Percentiles rank a stretch among this genome's conserved stretches.
Conservation (phyloP, 257 asterid species). For the Rauvolfia tetraphylla region DNA sequence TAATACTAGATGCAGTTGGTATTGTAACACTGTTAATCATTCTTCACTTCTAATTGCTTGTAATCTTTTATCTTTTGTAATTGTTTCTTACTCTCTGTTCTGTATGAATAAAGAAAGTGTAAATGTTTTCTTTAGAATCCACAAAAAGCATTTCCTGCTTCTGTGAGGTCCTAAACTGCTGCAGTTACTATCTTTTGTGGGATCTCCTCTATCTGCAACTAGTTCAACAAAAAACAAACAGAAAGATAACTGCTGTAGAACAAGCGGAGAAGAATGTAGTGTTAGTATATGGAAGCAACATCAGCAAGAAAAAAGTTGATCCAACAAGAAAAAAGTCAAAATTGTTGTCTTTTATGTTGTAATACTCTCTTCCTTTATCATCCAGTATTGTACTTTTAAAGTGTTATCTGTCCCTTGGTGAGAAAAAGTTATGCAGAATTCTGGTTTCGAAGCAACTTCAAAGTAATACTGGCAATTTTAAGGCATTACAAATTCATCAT, state of each 20-base stretch:
- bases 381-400: not conserved
- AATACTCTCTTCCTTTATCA: no score
- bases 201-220: not conserved
- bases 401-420: not conserved
- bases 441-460: not conserved
- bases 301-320: no score
- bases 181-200: not conserved
- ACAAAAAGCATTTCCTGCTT: not conserved
- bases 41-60: not conserved
- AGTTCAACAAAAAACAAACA: not conserved
- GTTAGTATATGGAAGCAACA: no score
- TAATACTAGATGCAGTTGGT: not conserved
- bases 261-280: no score
- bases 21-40: not conserved
- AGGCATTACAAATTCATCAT: not conserved
- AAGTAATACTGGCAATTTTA: not conserved
- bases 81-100: not conserved
- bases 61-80: not conserved
- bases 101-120: not conserved
- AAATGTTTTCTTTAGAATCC: not conserved
- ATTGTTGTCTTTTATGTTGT: not conserved
- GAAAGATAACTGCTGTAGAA: not conserved
- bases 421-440: not conserved
- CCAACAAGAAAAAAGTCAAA: no score
- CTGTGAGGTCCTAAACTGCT: not conserved